Conservation (phyloP, 768 basidiomycete genomes). For the Tubosaeta brunneosetosa region DNA sequence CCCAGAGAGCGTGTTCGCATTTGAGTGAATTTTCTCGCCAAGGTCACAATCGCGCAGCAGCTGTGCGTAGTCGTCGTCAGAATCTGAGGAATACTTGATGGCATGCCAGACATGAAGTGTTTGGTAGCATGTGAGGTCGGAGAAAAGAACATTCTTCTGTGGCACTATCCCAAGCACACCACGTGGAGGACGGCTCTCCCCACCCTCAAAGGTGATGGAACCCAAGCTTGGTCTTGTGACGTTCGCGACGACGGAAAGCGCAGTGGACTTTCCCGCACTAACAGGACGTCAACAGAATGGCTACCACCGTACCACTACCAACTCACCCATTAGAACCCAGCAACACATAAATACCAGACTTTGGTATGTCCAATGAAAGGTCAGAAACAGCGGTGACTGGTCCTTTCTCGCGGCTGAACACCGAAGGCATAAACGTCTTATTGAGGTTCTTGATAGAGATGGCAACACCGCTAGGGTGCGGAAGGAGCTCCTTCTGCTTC, state of each 20-base stretch:
- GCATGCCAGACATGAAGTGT: conserved; percentile 69
- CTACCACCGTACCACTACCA: not conserved
- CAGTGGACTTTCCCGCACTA: conserved; percentile 76
- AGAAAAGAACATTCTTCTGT: conserved; percentile 80
- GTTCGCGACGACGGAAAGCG: conserved; percentile 62
- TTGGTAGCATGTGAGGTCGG: conserved; percentile 69
- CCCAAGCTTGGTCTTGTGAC: conserved; percentile 58
- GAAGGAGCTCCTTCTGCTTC: conserved; percentile 16
- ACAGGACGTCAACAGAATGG: conserved; percentile 3
- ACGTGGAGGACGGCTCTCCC: conserved; percentile 48
- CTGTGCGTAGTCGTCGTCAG: conserved; percentile 58
- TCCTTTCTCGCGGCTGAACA: conserved; percentile 43
- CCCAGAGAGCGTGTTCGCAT: conserved; percentile 42
- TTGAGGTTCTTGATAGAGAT: conserved; percentile 59
- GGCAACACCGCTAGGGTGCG: conserved; percentile 40
- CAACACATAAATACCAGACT: conserved; percentile 70
- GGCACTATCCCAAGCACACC: conserved; percentile 74
- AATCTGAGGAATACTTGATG: conserved; percentile 56
- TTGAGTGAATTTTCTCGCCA: conserved; percentile 60
- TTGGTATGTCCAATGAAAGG: conserved; percentile 65
- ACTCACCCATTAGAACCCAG: conserved; percentile 65
- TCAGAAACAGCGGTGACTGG: conserved; percentile 60
- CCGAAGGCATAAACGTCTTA: conserved; percentile 52
- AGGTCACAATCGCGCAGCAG: conserved; percentile 70
- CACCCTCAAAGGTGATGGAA: conserved; percentile 51